phyloP scores from a whole-genome alignment of 2,329 filamentous ascomycete genomes.

The Myriosclerotinia scirpicola region DNA sequence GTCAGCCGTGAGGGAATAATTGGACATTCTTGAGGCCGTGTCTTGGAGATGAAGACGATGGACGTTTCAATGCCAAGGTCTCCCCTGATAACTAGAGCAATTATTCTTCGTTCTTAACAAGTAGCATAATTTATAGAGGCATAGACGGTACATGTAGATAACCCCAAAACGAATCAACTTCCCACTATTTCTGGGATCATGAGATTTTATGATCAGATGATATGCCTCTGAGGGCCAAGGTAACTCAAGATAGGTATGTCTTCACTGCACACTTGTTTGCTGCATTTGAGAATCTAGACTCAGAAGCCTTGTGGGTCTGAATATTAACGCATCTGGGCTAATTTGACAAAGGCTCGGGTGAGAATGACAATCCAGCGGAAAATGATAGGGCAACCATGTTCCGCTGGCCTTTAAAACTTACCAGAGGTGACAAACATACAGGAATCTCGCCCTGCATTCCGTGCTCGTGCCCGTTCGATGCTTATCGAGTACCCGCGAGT shows the following conservation, averaged over 20 bases:
- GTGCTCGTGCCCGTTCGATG: slow-evolving; percentile 3
- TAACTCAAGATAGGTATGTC: slow-evolving; percentile 20
- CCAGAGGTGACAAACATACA: slow-evolving; percentile 10
- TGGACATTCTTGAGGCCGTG: background rate
- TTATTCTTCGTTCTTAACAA: background rate
- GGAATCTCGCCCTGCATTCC: background rate
- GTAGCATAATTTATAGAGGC: background rate
- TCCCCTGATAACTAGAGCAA: background rate
- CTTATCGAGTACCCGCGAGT: background rate
- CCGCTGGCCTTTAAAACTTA: background rate
- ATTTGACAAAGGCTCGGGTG: background rate
- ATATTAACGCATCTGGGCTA: background rate
- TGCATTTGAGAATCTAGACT: background rate
- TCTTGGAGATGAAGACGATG: background rate
- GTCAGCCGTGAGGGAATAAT: slow-evolving; percentile 9
- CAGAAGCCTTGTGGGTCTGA: slow-evolving; percentile 6
- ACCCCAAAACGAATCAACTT: slow-evolving; percentile 3
- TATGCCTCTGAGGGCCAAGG: slow-evolving; percentile 2
- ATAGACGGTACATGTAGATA: background rate
- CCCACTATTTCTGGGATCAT: slow-evolving; percentile 4
- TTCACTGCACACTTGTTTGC: slow-evolving; percentile 7
- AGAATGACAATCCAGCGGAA: slow-evolving; percentile 2
- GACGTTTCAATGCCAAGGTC: background rate
- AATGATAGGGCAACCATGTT: background rate
- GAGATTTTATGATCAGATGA: slow-evolving; percentile 19